A percentile compares a stretch with the other conserved stretches of the same genome.
Evolutionary conservation across 306 rosid genomes (phyloP).

Genomic region (Cicer chorassanicum): DNA sequence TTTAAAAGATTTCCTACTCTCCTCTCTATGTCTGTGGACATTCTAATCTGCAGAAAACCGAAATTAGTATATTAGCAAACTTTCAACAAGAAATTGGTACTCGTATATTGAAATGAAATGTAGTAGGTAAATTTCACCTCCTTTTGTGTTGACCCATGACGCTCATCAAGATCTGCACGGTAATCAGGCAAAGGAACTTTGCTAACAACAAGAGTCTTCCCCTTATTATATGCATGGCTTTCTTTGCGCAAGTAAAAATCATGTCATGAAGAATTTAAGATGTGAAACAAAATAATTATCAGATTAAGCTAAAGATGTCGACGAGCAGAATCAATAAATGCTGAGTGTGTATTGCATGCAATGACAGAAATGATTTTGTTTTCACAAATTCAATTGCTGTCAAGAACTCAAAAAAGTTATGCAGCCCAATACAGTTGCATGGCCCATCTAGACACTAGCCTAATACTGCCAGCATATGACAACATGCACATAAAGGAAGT

Average conservation of each 20-base stretch:
- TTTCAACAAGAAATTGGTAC: slow-evolving; percentile 30
- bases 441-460: slow-evolving; percentile 20
- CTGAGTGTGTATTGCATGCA: background rate
- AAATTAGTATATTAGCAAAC: slow-evolving; percentile 12
- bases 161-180: slow-evolving; percentile 96
- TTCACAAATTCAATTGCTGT: slow-evolving; percentile 24
- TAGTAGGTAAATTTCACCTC: slow-evolving; percentile 60
- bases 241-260: slow-evolving; percentile 71
- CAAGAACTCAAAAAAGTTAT: slow-evolving; percentile 17
- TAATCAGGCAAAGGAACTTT: slow-evolving; percentile 92
- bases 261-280: slow-evolving; percentile 40
- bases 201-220: slow-evolving; percentile 88
- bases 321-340: slow-evolving; percentile 24
- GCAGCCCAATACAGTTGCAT: background rate
- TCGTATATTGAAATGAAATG: slow-evolving; percentile 19
- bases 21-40: slow-evolving; percentile 82
- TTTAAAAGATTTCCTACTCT: slow-evolving; percentile 85
- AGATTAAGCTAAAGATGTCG: slow-evolving; percentile 19
- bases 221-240: slow-evolving; percentile 91
- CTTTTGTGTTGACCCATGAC: slow-evolving; percentile 88
- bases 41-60: slow-evolving; percentile 67
- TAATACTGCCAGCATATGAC: slow-evolving; percentile 25
- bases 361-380: slow-evolving; percentile 31
- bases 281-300: slow-evolving; percentile 39
- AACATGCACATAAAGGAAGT: background rate